These are phyloP conservation scores for Fusarium chlamydosporum DNA, from an alignment of 2,329 filamentous ascomycete genomes.

Conservation along the genomic window DNA sequence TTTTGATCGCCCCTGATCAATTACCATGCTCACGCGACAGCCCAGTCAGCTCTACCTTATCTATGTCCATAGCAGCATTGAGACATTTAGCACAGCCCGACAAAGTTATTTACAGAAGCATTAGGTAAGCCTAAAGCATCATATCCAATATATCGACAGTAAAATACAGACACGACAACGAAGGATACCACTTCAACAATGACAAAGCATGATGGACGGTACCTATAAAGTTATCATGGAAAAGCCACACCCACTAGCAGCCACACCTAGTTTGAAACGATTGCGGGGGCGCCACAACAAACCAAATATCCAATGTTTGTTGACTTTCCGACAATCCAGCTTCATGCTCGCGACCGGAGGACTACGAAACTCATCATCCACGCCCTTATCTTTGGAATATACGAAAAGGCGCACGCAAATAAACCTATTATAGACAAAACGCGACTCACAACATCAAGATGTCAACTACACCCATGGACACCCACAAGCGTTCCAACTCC, in stretches of 20 bases:
- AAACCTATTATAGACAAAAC: background rate
- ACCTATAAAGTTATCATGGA: conserved; percentile 10
- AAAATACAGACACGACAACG: no score
- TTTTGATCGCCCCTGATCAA: background rate
- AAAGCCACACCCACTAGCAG: conserved; percentile 32
- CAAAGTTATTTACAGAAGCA: background rate
- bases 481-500: conserved; percentile 67
- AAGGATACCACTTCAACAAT: background rate
- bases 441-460: conserved; percentile 26
- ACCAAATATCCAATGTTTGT: conserved; percentile 20
- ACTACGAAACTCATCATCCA: background rate
- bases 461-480: conserved; percentile 50
- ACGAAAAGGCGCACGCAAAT: background rate
- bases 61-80: background rate
- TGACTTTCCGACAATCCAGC: conserved; percentile 37
- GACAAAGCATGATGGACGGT: conserved; percentile 8
- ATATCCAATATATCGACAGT: background rate
- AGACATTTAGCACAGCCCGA: background rate
- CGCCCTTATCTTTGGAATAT: background rate
- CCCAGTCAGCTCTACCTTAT: no score
- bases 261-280: conserved; percentile 29
- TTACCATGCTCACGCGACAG: background rate
- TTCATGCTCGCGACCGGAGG: conserved; percentile 15
- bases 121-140: background rate
- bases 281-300: conserved; percentile 37